Conservation (phyloP, 805 yeast species). For the Kuraishia capsulata region DNA sequence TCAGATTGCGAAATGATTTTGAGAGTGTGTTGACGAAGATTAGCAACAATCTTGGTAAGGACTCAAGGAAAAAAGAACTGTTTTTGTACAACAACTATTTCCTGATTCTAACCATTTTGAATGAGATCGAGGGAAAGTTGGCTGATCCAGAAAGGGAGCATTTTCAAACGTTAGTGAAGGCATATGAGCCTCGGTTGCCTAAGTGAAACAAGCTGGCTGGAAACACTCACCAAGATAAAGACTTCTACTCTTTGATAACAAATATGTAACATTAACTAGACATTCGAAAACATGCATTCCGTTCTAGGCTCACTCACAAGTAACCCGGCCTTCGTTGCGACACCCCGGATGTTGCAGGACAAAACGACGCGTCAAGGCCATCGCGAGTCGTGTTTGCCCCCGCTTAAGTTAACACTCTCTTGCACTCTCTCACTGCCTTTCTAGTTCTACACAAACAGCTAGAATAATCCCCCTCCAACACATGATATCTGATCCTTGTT, state of each 20-base stretch:
- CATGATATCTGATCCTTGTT: too few relatives aligned
- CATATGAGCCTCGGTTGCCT: slow-evolving; percentile 25
- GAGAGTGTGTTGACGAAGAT: slow-evolving; percentile 72
- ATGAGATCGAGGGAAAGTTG: slow-evolving; percentile 27
- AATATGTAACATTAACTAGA: too few relatives aligned
- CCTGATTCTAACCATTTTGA: slow-evolving; percentile 48
- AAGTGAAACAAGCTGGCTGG: background rate
- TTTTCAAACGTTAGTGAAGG: slow-evolving; percentile 33
- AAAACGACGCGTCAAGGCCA: too few relatives aligned
- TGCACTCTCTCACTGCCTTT: too few relatives aligned
- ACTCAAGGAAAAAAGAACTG: slow-evolving; percentile 42
- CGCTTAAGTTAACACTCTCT: too few relatives aligned
- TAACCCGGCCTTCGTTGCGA: too few relatives aligned
- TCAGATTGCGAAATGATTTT: slow-evolving; percentile 66
- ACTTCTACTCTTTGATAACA: background rate
- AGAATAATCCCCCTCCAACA: too few relatives aligned
- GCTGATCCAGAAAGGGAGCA: slow-evolving; percentile 35
- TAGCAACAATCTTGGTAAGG: slow-evolving; percentile 31
- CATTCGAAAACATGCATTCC: too few relatives aligned
- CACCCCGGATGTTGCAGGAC: too few relatives aligned
- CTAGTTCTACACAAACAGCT: too few relatives aligned
- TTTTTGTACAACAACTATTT: slow-evolving; percentile 70
- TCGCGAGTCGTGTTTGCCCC: too few relatives aligned
- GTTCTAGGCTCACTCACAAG: too few relatives aligned
- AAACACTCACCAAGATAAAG: background rate